Evolutionary conservation across 2,329 filamentous ascomycete species (phyloP).

Genomic region (Trichoderma oligosporum): DNA sequence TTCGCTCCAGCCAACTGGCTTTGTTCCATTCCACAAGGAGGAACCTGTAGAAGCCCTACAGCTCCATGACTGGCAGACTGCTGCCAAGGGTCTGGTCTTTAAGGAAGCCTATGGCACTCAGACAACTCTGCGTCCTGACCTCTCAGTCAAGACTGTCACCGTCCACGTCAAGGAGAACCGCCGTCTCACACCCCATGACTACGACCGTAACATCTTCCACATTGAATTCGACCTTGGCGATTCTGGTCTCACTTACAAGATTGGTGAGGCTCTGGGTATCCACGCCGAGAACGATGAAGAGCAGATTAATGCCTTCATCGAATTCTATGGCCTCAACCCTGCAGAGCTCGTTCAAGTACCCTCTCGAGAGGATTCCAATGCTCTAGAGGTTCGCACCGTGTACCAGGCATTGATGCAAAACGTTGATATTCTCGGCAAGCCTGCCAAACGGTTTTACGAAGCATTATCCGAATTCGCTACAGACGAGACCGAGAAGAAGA

Average conservation of each 20-base stretch:
- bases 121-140: slow-evolving; percentile 73
- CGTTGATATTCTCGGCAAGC: slow-evolving; percentile 93
- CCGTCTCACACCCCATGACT: slow-evolving; percentile 78
- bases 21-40: slow-evolving; percentile 72
- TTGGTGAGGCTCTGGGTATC: slow-evolving; percentile 93
- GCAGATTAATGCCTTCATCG: slow-evolving; percentile 80
- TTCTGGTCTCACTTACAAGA: slow-evolving; percentile 91
- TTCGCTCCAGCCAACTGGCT: slow-evolving; percentile 74
- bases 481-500: slow-evolving; percentile 76
- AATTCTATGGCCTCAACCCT: slow-evolving; percentile 79
- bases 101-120: slow-evolving; percentile 87
- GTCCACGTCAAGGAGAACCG: slow-evolving; percentile 94
- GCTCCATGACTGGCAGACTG: slow-evolving; percentile 75
- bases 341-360: slow-evolving; percentile 88
- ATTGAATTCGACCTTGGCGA: slow-evolving; percentile 95
- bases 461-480: slow-evolving; percentile 78
- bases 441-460: slow-evolving; percentile 98
- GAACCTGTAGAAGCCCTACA: slow-evolving; percentile 63
- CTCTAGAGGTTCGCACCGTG: slow-evolving; percentile 83
- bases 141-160: slow-evolving; percentile 78
- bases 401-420: slow-evolving; percentile 91
- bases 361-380: slow-evolving; percentile 68
- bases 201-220: slow-evolving; percentile 99
- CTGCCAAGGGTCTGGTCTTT: slow-evolving; percentile 84
- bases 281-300: slow-evolving; percentile 87